Conservation (phyloP, 495 filamentous ascomycete genomes). For the Lasiosphaeria hispida region DNA sequence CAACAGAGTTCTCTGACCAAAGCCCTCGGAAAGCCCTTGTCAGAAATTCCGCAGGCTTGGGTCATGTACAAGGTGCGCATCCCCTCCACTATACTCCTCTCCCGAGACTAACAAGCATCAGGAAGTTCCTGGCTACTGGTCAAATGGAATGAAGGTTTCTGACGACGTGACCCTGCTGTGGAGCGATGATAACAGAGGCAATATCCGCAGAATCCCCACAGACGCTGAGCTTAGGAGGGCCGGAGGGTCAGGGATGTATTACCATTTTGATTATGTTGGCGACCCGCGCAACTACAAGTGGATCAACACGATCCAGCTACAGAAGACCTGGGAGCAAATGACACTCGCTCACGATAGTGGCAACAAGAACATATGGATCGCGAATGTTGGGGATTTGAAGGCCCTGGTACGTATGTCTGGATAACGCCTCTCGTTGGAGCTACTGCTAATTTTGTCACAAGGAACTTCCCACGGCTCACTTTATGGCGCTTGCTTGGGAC, state of each 20-base stretch:
- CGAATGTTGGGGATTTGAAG: constrained; percentile 67
- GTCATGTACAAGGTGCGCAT: constrained; percentile 52
- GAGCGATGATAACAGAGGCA: constrained; percentile 67
- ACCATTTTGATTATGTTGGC: constrained; percentile 66
- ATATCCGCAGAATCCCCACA: constrained; percentile 58
- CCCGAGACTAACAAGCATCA: background rate
- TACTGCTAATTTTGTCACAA: background rate
- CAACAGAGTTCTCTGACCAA: constrained; percentile 50
- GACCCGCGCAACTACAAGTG: constrained; percentile 59
- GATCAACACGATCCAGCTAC: constrained; percentile 61
- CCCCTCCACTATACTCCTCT: background rate
- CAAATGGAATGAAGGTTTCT: constrained; percentile 57
- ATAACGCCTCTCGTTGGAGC: background rate
- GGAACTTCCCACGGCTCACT: constrained; percentile 57
- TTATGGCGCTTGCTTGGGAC: constrained; percentile 60
- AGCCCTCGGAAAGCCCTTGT: constrained; percentile 44
- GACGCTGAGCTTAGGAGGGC: constrained; percentile 50
- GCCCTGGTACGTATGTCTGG: constrained; percentile 39
- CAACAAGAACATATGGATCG: constrained; percentile 62
- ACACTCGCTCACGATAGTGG: constrained; percentile 53
- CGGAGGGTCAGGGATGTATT: constrained; percentile 64
- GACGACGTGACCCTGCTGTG: constrained; percentile 66
- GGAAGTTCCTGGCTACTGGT: constrained; percentile 62
- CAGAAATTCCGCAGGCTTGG: constrained; percentile 60
- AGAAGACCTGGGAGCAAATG: constrained; percentile 55